Evolutionary conservation across 2,329 filamentous ascomycete species (phyloP).

Genomic region (Arachnopeziza araneosa): DNA sequence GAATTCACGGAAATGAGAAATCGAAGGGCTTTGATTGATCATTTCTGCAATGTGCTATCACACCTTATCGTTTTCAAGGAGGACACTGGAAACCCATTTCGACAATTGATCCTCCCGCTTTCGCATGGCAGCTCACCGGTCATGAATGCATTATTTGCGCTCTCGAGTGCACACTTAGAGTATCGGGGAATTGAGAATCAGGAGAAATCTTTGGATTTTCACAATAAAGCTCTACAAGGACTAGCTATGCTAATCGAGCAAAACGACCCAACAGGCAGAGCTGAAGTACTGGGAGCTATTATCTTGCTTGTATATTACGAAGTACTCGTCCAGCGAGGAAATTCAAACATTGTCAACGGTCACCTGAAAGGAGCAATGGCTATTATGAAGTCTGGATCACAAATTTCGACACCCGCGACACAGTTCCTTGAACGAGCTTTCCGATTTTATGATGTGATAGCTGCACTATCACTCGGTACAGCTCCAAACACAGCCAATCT

Average conservation of each 20-base stretch:
- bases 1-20: constrained; percentile 52
- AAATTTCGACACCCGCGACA: constrained; percentile 44
- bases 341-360: constrained; percentile 53
- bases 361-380: constrained; percentile 58
- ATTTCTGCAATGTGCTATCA: constrained; percentile 59
- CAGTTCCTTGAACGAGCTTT: constrained; percentile 57
- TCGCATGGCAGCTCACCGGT: constrained; percentile 52
- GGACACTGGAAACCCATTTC: constrained; percentile 57
- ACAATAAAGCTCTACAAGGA: constrained; percentile 54
- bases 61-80: constrained; percentile 62
- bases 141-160: constrained; percentile 77
- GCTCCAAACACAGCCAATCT: constrained; percentile 48
- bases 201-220: constrained; percentile 54
- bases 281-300: constrained; percentile 55
- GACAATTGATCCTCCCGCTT: constrained; percentile 56
- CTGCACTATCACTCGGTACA: constrained; percentile 55
- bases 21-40: constrained; percentile 51
- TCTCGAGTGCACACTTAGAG: constrained; percentile 79
- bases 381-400: constrained; percentile 47
- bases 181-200: constrained; percentile 48
- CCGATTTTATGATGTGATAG: constrained; percentile 60
- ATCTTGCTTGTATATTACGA: constrained; percentile 60
- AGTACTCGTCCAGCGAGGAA: constrained; percentile 55
- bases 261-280: constrained; percentile 43
- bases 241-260: constrained; percentile 51